Evolutionary conservation across 164 flowering plant genomes (phyloP), one percentile per base, ranked within the genome.

Genomic region (Cinnamomum micranthum): DNA sequence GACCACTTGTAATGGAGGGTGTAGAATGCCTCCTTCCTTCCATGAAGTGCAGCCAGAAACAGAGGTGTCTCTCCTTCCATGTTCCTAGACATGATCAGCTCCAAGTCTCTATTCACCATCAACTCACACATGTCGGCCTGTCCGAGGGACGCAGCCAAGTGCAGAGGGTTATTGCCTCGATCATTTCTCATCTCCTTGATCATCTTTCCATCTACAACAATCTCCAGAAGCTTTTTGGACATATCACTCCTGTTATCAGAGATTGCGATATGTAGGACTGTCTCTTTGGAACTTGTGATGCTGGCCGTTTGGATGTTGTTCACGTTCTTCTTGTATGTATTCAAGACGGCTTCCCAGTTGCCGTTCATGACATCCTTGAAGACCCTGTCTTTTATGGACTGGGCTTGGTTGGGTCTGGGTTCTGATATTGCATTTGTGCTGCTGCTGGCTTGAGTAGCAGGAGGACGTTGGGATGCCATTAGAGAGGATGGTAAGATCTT

Each of bases 201-300:
- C 7, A 15, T 66, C 17, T 69, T 67, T 20, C 0, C 47, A 5
- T 15, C 33, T 14, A 25, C n/a, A 14, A 84, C 79, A 15, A 6
- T 1, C 2, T 59, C 5, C 10, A 84, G 74, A 0, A 84, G 79
- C 23, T 73, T 13, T 50, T 59, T 55, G 0, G 82, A 81, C 0
- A 73, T 17, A 2, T 60, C 78, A 9, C 68, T 79, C 75, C 68
- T 60, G 58, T 71, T 74, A 19, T 78, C 78, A 19, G 74, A 77
- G 27, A 82, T 83, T 0, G 85, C 87, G 5, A 75, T 13, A 59
- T 85, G 85, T 41, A 85, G 31, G 11, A 76, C 81, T 0, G 87
- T 85, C 62, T 81, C 84, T 9, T 80, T 80, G 9, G 27, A 35
- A 41, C 51, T 35, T 10, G 71, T 69, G 55, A 69, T 35, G 52